Base-by-base conservation (phyloP, 1,284 basidiomycete species). In the Tilletia caries region DNA sequence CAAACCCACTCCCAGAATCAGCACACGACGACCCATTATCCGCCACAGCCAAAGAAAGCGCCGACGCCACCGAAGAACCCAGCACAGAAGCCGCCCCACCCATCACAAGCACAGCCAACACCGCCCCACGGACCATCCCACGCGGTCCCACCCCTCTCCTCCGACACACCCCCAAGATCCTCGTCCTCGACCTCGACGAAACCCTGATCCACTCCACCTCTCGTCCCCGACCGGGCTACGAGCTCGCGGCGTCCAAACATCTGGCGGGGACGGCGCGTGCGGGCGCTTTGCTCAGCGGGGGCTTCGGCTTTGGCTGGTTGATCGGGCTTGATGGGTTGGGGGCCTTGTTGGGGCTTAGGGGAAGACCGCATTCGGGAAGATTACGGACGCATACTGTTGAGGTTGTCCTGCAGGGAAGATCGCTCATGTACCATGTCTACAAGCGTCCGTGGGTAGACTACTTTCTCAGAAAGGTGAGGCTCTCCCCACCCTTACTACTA, bases 121-220 rank as follows among this genome's bases (percentile, higher is more conserved):
- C 27, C 37, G 13, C 37, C 37, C 5, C 37, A 5, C 37, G 37
- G 5, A 5, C 58, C 29, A 62, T 62, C 32, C 58, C 58, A 37
- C 27, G 58, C 27, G 58, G 58, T 2, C 58, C 76, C 1, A 68
- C 73, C 8, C 68, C 71, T 8, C 70, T 82, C 54, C 81, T 82
- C 62, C 79, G 81, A 33, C 77, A 82, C 54, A 75, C 80, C 18
- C 81, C 79, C 54, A 82, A 82, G 70, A 78, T 82, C 29, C 76
- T 82, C n/a, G 80, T 82, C 25, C 89, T 98, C 64, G 95, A 98
- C 85, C 86, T 98, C 50, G 95, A 98, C 84, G 95, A 98, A 85
- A 98, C 95, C 0, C 88, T 98, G 68, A 98, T 98, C 71, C 95
- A 98, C 82, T 97, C 95, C 1, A 98, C 94, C 0, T 92, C 92